Conservation (phyloP, 495 filamentous ascomycete genomes). For the Durotheca rogersii region DNA sequence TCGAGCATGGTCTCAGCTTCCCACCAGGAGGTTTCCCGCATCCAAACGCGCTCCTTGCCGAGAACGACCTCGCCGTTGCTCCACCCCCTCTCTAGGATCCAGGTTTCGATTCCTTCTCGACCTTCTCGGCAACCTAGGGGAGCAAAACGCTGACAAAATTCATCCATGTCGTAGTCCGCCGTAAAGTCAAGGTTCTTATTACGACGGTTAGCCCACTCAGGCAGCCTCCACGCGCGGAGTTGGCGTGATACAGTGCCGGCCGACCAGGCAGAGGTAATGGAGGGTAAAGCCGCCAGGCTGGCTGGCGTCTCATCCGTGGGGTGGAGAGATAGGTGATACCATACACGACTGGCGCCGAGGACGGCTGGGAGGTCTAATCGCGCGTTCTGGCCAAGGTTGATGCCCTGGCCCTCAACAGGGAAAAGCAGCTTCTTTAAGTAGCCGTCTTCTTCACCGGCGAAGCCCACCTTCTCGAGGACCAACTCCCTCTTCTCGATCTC, state of each 20-base stretch:
- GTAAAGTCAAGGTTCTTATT: slow-evolving; percentile 95
- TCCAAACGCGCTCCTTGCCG: slow-evolving; percentile 89
- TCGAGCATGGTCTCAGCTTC: slow-evolving; percentile 97
- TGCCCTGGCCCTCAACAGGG: slow-evolving; percentile 71
- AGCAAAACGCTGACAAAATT: slow-evolving; percentile 80
- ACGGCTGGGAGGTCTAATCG: slow-evolving; percentile 70
- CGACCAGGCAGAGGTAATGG: slow-evolving; percentile 75
- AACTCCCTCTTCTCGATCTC: slow-evolving; percentile 78
- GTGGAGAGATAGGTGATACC: slow-evolving; percentile 92
- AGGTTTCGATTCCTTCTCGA: slow-evolving; percentile 89
- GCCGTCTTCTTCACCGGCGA: slow-evolving; percentile 76
- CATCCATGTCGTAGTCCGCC: slow-evolving; percentile 91
- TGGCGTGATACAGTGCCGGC: slow-evolving; percentile 90
- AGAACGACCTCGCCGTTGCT: slow-evolving; percentile 95
- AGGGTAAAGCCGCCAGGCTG: slow-evolving; percentile 60
- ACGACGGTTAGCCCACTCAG: slow-evolving; percentile 94
- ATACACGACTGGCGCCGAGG: slow-evolving; percentile 79
- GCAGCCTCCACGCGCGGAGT: slow-evolving; percentile 85
- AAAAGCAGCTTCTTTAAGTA: slow-evolving; percentile 84
- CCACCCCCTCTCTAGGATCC: slow-evolving; percentile 95
- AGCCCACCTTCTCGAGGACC: slow-evolving; percentile 80
- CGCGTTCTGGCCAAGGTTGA: slow-evolving; percentile 69
- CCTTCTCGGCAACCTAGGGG: slow-evolving; percentile 86
- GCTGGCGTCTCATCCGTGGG: slow-evolving; percentile 84
- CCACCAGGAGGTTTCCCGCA: slow-evolving; percentile 94